A percentile compares a stretch with the other conserved stretches of the same genome.
These are phyloP conservation scores for Magnusiomyces starmeri DNA, from an alignment of 1,139 yeast species.

Conservation along the genomic window DNA sequence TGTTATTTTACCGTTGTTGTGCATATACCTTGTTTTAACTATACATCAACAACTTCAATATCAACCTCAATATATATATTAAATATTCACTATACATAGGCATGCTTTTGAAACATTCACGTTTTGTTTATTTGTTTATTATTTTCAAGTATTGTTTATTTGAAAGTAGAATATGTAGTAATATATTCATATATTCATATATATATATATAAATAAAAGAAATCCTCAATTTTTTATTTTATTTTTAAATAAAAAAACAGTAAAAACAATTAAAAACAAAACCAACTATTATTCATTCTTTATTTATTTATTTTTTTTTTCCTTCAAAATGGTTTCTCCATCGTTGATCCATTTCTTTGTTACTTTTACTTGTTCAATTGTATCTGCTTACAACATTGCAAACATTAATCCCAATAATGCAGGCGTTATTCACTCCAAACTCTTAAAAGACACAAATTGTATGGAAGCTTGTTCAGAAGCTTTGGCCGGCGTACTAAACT, in stretches of 20 bases:
- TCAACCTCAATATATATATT: too few species aligned
- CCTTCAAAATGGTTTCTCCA: not conserved
- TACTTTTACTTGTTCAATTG: not conserved
- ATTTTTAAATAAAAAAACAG: not conserved
- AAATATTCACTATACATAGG: too few species aligned
- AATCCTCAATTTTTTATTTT: not conserved
- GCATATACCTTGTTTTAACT: too few species aligned
- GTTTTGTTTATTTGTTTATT: too few species aligned
- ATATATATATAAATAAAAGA: not conserved
- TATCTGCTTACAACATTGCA: not conserved
- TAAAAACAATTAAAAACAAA: not conserved
- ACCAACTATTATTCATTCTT: not conserved
- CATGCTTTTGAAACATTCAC: too few species aligned
- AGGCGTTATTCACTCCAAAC: not conserved
- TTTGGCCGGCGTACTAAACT: not conserved
- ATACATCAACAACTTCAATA: too few species aligned
- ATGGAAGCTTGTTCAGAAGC: not conserved
- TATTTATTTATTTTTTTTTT: too few species aligned
- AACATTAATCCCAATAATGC: not conserved
- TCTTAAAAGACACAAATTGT: not conserved
- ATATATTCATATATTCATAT: too few species aligned
- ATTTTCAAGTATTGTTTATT: not conserved
- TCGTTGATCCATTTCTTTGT: not conserved
- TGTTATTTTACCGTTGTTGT: too few species aligned
- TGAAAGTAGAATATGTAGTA: not conserved